Evolutionary conservation across 2,329 filamentous ascomycete species (phyloP), one percentile per base, ranked within the genome.

Genomic region (Aspergillus neoniger): DNA sequence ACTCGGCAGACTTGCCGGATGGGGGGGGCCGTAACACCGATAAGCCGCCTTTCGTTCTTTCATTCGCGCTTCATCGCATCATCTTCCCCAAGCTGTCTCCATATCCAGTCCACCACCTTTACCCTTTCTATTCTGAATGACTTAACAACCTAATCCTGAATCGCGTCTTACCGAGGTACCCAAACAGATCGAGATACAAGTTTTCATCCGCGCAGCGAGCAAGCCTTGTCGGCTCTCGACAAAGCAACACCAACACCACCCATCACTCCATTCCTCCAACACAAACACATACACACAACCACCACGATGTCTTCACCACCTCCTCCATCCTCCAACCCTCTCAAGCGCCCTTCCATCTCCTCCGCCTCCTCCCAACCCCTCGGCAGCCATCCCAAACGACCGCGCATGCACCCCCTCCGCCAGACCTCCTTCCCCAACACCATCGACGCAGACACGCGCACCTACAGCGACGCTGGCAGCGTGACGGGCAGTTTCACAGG

Each of bases 341-440:
- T 78, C 55, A 80, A 80, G 67, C 74, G 78, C 41, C 68, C 76
- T 12, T 79, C 77, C 3, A 73, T 79, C 58, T 77, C 77, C 57
- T 76, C 75, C 9, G 66, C 74, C 47, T 59, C 68, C 48, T 77
- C 77, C 6, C 68, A 71, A 41, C 69, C 69, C 17, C 62, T 72
- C 50, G 67, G 64, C 50, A 66, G 71, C 41, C 72, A 73, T 57
- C 63, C 59, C 56, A 73, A 72, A 62, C 70, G 66, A 25, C 65
- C 70, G 64, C 77, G 77, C 64, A 75, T 79, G 67, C 79, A 81
- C 63, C 79, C 79, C 15, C 77, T 81, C 56, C 76, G 79, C 39
- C 79, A 81, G 61, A 81, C 79, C 23, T 81, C 79, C 23, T 81
- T 80, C 60, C 78, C 79, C 0, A 69, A 67, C 3, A 69, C 69